Base-by-base conservation (phyloP, 805 yeast genomes). In the Priceomyces melissophilus region DNA sequence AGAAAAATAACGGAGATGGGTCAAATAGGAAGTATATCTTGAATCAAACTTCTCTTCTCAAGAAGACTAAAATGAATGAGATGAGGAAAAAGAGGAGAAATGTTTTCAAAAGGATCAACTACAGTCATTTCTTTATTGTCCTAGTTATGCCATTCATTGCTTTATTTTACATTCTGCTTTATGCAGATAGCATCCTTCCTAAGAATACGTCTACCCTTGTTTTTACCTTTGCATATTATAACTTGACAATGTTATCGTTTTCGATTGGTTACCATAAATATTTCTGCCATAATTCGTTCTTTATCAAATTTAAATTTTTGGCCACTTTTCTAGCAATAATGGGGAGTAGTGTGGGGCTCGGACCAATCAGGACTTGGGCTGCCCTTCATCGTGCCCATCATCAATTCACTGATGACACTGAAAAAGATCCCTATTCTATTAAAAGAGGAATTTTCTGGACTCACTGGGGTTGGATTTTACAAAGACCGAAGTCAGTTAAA, bases 351-450 rank as follows among this genome's bases (percentile, higher is more conserved):
- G 79, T 82, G 6, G 95, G 89, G 2, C 67, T 87, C 40, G 95
- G 95, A 4, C 75, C 87, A 2, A 78, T 82, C 10, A 73, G 82
- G 54, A 76, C 83, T 76, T 88, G 95, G 95, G 82, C 86, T 15
- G 71, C 82, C 11, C 73, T 86, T 35, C 98, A 90, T 67, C 71
- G 95, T 44, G 89, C 93, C 3, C 97, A 90, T 65, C 97, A 90
- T 63, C 78, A 91, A 43, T 86, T 76, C 60, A 82, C 93, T 32
- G 74, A 69, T 45, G 96, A 90, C 57, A 84, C 95, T 0, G 95
- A 87, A 45, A 75, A 76, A 53, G 98, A 90, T 61, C 97, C 98
- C 1, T 88, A 87, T 63, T 81, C 81, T 54, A 82, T 85, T 30
- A 78, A 90, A 55, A 75, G 85, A 44, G 96, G 97, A 0, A 74